These are phyloP conservation scores for Dictyostelium firmibasis DNA, from an alignment of 78 protist species.

Conservation along the genomic window DNA sequence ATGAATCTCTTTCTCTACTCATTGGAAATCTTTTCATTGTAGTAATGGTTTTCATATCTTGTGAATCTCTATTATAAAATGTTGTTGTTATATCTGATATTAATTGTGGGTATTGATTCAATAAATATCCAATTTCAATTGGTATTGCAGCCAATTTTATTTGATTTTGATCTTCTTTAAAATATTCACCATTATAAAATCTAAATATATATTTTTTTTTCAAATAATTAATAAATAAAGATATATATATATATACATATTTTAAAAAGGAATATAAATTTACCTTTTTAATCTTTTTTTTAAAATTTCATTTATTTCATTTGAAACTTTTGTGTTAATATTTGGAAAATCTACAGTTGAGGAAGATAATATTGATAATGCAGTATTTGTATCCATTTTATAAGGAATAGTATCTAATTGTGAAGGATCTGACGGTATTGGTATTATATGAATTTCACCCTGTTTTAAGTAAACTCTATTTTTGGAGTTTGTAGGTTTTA, in stretches of 20 bases:
- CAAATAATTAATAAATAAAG: not conserved
- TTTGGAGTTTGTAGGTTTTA: conserved; percentile 46
- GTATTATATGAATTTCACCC: conserved; percentile 68
- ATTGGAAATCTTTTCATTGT: conserved; percentile 40
- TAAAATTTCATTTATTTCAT: not conserved
- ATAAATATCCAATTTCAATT: conserved; percentile 8
- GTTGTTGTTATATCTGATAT: not conserved
- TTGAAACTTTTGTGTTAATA: not conserved
- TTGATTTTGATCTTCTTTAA: conserved; percentile 18
- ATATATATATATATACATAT: not conserved
- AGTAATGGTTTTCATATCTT: conserved; percentile 31
- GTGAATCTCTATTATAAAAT: conserved; percentile 42
- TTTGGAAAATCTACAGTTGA: not conserved
- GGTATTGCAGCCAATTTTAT: not conserved
- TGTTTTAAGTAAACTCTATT: conserved; percentile 71
- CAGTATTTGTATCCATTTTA: conserved; percentile 8
- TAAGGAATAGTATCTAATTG: conserved; percentile 51
- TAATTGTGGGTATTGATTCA: conserved; percentile 34
- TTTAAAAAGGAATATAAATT: not conserved
- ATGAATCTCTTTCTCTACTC: not conserved
- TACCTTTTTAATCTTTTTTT: not conserved
- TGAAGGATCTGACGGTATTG: conserved; percentile 59
- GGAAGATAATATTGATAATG: not conserved
- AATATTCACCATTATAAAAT: conserved; percentile 17
- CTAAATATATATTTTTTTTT: too few relatives aligned